These are phyloP conservation scores for Sparassis latifolia DNA, from an alignment of 1,284 basidiomycete genomes.

Conservation along the genomic window DNA sequence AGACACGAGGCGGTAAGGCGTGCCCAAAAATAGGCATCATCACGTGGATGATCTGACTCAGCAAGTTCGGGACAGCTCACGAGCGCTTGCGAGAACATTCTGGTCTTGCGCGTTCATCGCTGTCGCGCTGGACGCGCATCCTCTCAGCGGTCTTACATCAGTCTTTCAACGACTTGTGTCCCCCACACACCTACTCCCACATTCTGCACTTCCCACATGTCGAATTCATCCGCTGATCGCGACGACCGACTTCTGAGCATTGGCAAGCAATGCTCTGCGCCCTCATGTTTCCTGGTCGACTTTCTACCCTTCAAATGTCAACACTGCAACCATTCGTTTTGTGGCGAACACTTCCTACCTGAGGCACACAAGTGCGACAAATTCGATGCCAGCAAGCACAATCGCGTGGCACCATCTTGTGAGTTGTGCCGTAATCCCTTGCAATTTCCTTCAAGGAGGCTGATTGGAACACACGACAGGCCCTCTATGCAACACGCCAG, in stretches of 20 bases:
- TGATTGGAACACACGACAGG: conserved; percentile 30
- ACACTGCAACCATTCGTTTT: conserved; percentile 61
- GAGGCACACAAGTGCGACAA: conserved; percentile 56
- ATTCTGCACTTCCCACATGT: conserved; percentile 18
- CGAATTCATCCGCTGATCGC: conserved; percentile 28
- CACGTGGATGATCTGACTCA: not conserved
- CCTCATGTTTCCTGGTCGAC: conserved; percentile 62
- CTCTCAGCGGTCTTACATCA: conserved; percentile 1
- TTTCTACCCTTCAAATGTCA: conserved; percentile 80
- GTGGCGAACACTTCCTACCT: conserved; percentile 69
- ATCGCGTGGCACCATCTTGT: conserved; percentile 73
- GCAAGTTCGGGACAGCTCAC: not conserved
- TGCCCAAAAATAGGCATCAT: not conserved
- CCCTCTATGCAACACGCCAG: conserved; percentile 65
- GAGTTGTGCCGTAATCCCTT: conserved; percentile 17
- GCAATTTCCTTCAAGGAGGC: not conserved
- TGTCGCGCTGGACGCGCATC: conserved; percentile 19
- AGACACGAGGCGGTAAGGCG: not conserved
- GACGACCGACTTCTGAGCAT: conserved; percentile 53
- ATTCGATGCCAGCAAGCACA: conserved; percentile 62
- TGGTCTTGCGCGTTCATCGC: conserved; percentile 11
- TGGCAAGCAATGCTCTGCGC: conserved; percentile 65
- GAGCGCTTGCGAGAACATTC: conserved; percentile 5
- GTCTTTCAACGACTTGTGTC: conserved; percentile 1
- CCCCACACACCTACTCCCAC: not conserved